These are phyloP conservation scores for Hymenoscyphus linearis DNA, from an alignment of 2,329 filamentous ascomycete genomes.

Conservation along the genomic window DNA sequence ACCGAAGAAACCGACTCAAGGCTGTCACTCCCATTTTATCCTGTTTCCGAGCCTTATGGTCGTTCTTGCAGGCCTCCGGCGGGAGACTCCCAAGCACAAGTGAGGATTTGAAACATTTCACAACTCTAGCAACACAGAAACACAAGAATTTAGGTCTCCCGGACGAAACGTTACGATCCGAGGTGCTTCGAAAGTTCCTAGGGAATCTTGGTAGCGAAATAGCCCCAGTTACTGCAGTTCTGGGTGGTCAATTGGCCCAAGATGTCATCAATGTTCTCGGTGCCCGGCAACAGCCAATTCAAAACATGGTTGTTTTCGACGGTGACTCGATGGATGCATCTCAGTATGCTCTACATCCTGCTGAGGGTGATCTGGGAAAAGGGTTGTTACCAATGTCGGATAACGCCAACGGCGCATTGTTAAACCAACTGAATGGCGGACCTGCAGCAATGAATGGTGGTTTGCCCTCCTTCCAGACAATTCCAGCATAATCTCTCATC, in stretches of 20 bases:
- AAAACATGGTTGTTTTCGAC: constrained; percentile 91
- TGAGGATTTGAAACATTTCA: constrained; percentile 71
- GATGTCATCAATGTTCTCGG: constrained; percentile 96
- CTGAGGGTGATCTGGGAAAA: constrained; percentile 47
- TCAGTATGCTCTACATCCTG: constrained; percentile 75
- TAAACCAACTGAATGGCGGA: not conserved
- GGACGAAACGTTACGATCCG: constrained; percentile 58
- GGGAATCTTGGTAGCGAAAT: constrained; percentile 82
- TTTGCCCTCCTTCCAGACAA: constrained; percentile 16
- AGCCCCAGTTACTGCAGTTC: constrained; percentile 78
- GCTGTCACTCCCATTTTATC: constrained; percentile 80
- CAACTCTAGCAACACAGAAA: constrained; percentile 68
- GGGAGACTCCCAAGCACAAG: constrained; percentile 45
- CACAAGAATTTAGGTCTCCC: constrained; percentile 71
- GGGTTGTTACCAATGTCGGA: constrained; percentile 37
- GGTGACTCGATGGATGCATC: constrained; percentile 73
- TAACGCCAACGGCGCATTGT: constrained; percentile 16
- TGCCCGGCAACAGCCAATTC: constrained; percentile 85
- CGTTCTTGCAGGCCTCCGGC: constrained; percentile 61
- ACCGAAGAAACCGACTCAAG: constrained; percentile 61
- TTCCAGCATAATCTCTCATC: constrained; percentile 13
- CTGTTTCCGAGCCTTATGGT: constrained; percentile 85
- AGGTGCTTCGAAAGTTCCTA: constrained; percentile 77
- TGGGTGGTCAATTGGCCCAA: constrained; percentile 87
- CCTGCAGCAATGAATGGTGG: constrained; percentile 12